Base-by-base conservation (phyloP, 2,329 filamentous ascomycete genomes). In the Aureobasidium sp. region DNA sequence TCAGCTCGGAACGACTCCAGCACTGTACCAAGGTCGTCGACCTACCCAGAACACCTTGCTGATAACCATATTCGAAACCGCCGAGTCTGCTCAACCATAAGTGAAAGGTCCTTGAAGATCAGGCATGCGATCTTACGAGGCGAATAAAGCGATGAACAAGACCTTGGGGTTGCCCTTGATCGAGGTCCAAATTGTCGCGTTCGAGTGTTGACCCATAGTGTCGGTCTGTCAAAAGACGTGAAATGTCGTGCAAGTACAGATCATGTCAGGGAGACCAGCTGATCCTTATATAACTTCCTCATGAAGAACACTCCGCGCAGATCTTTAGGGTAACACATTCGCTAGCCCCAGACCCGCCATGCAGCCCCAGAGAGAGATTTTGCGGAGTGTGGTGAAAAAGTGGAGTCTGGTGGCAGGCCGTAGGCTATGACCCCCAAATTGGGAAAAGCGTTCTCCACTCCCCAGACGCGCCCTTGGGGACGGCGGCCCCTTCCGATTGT, bases 1-100 rank as follows among this genome's bases (percentile, higher is more conserved):
- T 53, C 7, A 53, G 36, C 22, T 52, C 20, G 17, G 14, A n/a
- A 17, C 3, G 5, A 29, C 1, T 6, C 12, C 49, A 41, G 7
- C 14, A 36, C 7, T 37, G 3, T 14, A 9, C 17, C 36, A 5
- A 53, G 20, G 22, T 12, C 11, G 11, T 39, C n/a, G 6, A 39
- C 34, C 3, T 41, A 53, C 49, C 79, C 3, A 48, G 29, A 2
- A 48, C 45, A 34, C 45, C 45, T 34, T 48, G 45, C 45, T 48
- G 45, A n/a, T 48, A 48, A 34, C 45, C 45, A 48, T 48, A 48
- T 63, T 79, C 76, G 51, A 82, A 78, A 25, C 80, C 79, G 63
- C 79, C 79, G 25, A 81, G 76, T n/a, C 78, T 80, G 27, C 15
- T n/a, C 31, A 25, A 44, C 5, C 25, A 34, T 56, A 15, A 56